Base-by-base conservation (phyloP, 2,329 filamentous ascomycete genomes). In the Calonectria pseudoturangicola region DNA sequence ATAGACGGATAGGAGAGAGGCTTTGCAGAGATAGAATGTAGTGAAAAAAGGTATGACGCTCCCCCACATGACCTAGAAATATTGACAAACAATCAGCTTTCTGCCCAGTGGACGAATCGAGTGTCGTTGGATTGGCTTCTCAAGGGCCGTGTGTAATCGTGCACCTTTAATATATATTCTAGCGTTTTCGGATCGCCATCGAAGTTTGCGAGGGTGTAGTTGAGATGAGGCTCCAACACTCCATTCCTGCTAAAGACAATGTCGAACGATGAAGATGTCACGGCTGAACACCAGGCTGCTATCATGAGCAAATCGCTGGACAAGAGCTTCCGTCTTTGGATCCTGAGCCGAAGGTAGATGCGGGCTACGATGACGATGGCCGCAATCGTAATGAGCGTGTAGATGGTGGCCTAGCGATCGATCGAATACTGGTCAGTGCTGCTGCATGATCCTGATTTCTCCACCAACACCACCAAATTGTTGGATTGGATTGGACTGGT, bases 101-200 rank as follows among this genome's bases (percentile, higher is more conserved):
- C 12, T 36, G 4, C 6, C 21, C 18, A 2, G 9, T 2, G 2
- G 7, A 48, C 8, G 9, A 36, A 36, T 36, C 12, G 33, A 6
- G 33, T 36, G 10, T 36, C 3, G 33, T 36, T 5, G 30, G 30
- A 33, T 33, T 33, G 30, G 9, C 9, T 33, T 18, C 9, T 3
- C 45, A 15, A 60, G 8, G 21, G 18, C 18, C 12, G 25, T 2
- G 28, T 39, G 54, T n/a, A 16, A 16, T 4, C 15, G 6, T 21
- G 10, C 6, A 41, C 54, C 54, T 60, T 60, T 39, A 60, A 39
- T 15, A 60, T 60, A 28, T 60, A 60, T 39, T 60, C 30, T 4
- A 60, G 54, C 33, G 54, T 60, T 60, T 60, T 25, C 13, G 54
- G 54, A 27, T 60, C 54, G 54, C 54, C 54, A 27, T 60, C 36